Base-by-base conservation (phyloP, 1,284 basidiomycete species). In the Meripilus lineatus region DNA sequence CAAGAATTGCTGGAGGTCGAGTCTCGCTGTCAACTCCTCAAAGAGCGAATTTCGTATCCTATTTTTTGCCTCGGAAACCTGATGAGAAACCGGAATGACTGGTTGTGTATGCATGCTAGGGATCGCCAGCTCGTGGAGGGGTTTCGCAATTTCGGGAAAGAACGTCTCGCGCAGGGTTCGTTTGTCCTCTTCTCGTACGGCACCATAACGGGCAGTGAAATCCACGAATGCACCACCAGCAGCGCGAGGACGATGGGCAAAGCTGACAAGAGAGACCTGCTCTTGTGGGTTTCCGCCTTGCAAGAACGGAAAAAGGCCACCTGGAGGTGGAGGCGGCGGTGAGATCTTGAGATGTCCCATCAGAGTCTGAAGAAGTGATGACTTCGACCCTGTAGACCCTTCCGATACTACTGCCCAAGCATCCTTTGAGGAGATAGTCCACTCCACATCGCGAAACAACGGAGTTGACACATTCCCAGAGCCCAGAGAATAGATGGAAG, bases 121-220 rank as follows among this genome's bases (percentile, higher is more conserved):
- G 2, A 61, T 39, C 2, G 59, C 58, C 14, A 62, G 56, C 15
- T 58, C 47, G n/a, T 59, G 59, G 58, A 63, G 13, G 2, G 56
- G 56, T 13, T 49, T 40, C 25, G 58, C 49, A 8, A 66, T 70
- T 44, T 80, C 78, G 5, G 75, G 72, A 47, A 76, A 86, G 70
- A 89, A 78, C 40, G 77, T 82, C 51, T 90, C 69, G 6, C 81
- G 68, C 3, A 92, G 68, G 0, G 89, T 93, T 42, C 79, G 59
- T 26, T 75, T 72, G 58, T 94, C 90, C 57, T 86, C 88, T 30
- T 94, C 91, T 15, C 86, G 72, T 30, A 93, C 74, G 0, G 88
- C 84, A 18, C 89, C 91, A 58, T 94, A 97, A 3, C 92, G 80
- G 1, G 91, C 89, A 0, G 90, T 89, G 58, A 87, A 95, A 64